Percentiles rank a stretch among this genome's conserved stretches.
Conservation (phyloP, 2,329 filamentous ascomycete genomes). For the Leptographium lundbergii region DNA sequence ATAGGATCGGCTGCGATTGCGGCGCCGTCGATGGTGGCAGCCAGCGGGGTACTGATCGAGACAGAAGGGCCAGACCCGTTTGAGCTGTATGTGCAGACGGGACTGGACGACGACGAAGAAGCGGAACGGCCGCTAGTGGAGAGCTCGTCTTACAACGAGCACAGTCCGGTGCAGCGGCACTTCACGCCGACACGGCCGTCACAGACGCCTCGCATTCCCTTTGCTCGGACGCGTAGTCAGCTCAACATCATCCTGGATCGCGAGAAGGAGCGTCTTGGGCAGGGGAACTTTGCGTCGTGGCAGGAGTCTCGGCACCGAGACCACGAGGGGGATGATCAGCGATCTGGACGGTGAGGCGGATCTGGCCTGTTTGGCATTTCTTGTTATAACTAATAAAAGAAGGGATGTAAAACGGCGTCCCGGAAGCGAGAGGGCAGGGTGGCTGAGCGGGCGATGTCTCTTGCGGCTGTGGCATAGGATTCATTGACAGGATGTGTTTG, state of each 20-base stretch:
- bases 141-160: slow-evolving; percentile 11
- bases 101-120: neutral
- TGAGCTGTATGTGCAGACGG: slow-evolving; percentile 6
- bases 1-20: slow-evolving; percentile 1
- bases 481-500: neutral
- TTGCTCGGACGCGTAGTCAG: slow-evolving; percentile 49
- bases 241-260: slow-evolving; percentile 44
- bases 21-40: slow-evolving; percentile 6
- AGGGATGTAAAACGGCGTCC: neutral
- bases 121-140: neutral
- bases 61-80: slow-evolving; percentile 9
- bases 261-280: slow-evolving; percentile 31
- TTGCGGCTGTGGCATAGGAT: neutral
- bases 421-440: neutral
- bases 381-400: neutral
- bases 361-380: neutral
- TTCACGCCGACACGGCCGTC: slow-evolving; percentile 39
- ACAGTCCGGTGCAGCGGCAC: slow-evolving; percentile 18
- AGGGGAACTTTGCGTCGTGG: slow-evolving; percentile 7
- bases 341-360: neutral
- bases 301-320: slow-evolving; percentile 1
- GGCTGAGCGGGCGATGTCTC: neutral
- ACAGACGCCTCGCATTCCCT: slow-evolving; percentile 29
- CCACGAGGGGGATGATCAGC: neutral
- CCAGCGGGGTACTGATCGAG: slow-evolving; percentile 4